Evolutionary conservation across 768 basidiomycete species (phyloP).

Genomic region (Tulasnella sp.): DNA sequence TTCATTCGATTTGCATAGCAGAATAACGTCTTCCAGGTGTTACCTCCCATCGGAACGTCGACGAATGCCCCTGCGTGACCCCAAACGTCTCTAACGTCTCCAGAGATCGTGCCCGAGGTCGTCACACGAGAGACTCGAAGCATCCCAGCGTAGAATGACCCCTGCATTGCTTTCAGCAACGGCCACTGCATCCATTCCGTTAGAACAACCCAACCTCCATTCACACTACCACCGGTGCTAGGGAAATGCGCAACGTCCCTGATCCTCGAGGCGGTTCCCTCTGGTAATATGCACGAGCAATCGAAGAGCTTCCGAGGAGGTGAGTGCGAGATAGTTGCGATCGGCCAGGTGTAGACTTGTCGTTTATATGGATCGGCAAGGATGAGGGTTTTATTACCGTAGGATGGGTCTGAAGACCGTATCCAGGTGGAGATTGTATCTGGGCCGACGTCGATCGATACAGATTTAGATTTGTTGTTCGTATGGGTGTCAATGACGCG

Average conservation of each 20-base stretch:
- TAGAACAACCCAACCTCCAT: background rate
- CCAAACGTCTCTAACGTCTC: conserved; percentile 4
- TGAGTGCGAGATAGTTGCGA: background rate
- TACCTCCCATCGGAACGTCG: background rate
- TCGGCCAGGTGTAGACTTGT: background rate
- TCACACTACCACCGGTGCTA: background rate
- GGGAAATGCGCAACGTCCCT: background rate
- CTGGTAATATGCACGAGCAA: background rate
- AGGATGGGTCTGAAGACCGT: background rate
- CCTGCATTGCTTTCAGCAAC: background rate
- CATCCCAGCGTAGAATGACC: background rate
- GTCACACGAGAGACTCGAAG: background rate
- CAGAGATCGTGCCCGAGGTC: background rate
- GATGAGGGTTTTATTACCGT: background rate
- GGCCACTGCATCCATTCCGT: conserved; percentile 6
- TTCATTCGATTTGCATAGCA: conserved; percentile 4
- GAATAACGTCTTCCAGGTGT: background rate
- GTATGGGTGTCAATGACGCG: conserved; percentile 7
- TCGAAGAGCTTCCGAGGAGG: background rate
- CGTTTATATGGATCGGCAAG: conserved; percentile 9
- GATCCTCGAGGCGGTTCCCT: background rate
- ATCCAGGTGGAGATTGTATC: background rate
- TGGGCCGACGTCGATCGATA: background rate
- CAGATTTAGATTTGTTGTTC: background rate
- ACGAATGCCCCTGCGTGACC: conserved; percentile 1